Conservation (phyloP, 169 alveolate genomes). For the Babesia divergens region DNA sequence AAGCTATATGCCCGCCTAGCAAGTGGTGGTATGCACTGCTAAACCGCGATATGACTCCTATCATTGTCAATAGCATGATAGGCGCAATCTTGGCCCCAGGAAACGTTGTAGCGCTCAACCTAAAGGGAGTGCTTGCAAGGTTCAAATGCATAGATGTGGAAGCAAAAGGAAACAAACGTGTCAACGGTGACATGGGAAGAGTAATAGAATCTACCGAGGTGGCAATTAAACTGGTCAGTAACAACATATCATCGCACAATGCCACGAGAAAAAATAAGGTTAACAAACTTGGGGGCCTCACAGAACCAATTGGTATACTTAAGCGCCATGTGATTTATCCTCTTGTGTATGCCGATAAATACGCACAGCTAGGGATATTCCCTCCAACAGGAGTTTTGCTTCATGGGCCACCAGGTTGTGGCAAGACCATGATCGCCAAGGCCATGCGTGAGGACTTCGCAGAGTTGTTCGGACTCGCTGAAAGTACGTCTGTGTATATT, state of each 20-base stretch:
- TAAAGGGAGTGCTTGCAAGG: slow-evolving; percentile 30
- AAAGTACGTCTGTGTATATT: neutral
- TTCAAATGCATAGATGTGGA: neutral
- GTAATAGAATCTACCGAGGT: neutral
- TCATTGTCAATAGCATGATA: neutral
- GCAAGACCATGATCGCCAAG: slow-evolving; percentile 58
- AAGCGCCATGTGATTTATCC: slow-evolving; percentile 47
- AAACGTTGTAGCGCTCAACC: slow-evolving; percentile 30
- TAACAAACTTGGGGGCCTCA: slow-evolving; percentile 29
- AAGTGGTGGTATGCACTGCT: slow-evolving; percentile 51
- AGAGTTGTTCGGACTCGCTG: slow-evolving; percentile 13
- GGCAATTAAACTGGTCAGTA: neutral
- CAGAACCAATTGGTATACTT: slow-evolving; percentile 13
- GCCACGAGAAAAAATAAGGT: neutral
- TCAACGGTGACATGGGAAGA: neutral
- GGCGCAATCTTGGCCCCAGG: slow-evolving; percentile 19
- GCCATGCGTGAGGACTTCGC: slow-evolving; percentile 12
- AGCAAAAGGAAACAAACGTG: neutral
- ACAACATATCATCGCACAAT: neutral
- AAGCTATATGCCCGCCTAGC: slow-evolving; percentile 19
- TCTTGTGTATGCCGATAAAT: slow-evolving; percentile 18
- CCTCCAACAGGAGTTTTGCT: slow-evolving; percentile 96
- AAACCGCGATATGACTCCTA: slow-evolving; percentile 36
- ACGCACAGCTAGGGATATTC: slow-evolving; percentile 76
- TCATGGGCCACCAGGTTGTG: slow-evolving; percentile 98